Evolutionary conservation across 140 eudicot genomes (phyloP).

Genomic region (Cichorium intybus): DNA sequence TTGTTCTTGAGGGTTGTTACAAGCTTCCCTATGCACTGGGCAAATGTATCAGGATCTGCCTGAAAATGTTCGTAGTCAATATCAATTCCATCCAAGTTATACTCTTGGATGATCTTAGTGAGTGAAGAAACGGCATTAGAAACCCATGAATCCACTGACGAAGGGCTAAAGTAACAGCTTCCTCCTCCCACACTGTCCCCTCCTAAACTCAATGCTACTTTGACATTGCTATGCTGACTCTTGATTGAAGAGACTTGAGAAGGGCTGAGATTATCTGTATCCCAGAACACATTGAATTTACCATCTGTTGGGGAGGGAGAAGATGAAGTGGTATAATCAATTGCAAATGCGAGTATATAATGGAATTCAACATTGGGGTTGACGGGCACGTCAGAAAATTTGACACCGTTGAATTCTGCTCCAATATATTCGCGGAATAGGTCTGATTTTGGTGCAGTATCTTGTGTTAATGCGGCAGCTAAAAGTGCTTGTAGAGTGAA

Average conservation of each 20-base stretch:
- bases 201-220: slow-evolving; percentile 42
- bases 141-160: slow-evolving; percentile 41
- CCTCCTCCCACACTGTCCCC: slow-evolving; percentile 45
- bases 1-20: slow-evolving; percentile 40
- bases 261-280: slow-evolving; percentile 34
- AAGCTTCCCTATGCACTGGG: slow-evolving; percentile 45
- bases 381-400: slow-evolving; percentile 42
- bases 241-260: slow-evolving; percentile 45
- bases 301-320: slow-evolving; percentile 42
- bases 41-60: slow-evolving; percentile 36
- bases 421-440: slow-evolving; percentile 36
- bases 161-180: slow-evolving; percentile 41
- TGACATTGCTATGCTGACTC: slow-evolving; percentile 34
- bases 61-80: slow-evolving; percentile 47
- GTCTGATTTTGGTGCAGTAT: slow-evolving; percentile 23
- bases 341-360: slow-evolving; percentile 39
- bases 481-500: slow-evolving; percentile 26
- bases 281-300: slow-evolving; percentile 44
- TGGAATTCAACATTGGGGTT: slow-evolving; percentile 43
- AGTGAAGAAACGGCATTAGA: slow-evolving; percentile 44
- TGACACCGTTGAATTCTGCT: slow-evolving; percentile 31
- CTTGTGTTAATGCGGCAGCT: slow-evolving; percentile 22
- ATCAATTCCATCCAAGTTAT: slow-evolving; percentile 42
- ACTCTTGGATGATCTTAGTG: slow-evolving; percentile 37
- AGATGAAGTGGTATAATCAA: slow-evolving; percentile 42